phyloP scores from a whole-genome alignment of 2,329 filamentous ascomycete genomes.

The Zalaria obscura region DNA sequence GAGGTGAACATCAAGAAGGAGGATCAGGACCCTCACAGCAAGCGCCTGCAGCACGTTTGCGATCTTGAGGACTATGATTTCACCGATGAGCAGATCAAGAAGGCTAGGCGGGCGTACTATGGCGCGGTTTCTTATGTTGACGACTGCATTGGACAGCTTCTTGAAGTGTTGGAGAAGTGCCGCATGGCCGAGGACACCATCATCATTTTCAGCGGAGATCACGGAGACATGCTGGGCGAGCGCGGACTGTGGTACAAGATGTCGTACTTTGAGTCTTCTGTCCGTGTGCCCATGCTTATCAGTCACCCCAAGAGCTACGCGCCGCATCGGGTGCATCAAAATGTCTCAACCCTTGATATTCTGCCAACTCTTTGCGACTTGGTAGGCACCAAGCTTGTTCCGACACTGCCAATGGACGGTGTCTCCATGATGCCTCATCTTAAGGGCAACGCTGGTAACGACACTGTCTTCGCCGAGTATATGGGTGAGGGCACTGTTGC shows the following conservation, averaged over 20 bases:
- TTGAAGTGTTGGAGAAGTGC: conserved; percentile 65
- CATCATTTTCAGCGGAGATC: conserved; percentile 82
- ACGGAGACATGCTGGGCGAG: conserved; percentile 93
- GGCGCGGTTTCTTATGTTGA: conserved; percentile 89
- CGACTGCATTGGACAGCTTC: conserved; percentile 73
- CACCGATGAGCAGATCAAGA: conserved; percentile 72
- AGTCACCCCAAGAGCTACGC: conserved; percentile 63
- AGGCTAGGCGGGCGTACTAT: conserved; percentile 78
- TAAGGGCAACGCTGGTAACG: conserved; percentile 50
- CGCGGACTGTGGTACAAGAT: conserved; percentile 94
- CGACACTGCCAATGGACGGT: conserved; percentile 72
- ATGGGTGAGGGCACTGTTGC: conserved; percentile 84
- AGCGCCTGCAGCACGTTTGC: conserved; percentile 73
- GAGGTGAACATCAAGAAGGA: conserved; percentile 65
- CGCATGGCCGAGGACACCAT: conserved; percentile 75
- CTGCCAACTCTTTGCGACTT: conserved; percentile 80
- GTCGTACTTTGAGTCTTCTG: conserved; percentile 88
- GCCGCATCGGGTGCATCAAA: conserved; percentile 63
- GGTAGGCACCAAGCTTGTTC: conserved; percentile 54
- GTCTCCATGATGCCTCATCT: conserved; percentile 69
- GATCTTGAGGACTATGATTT: conserved; percentile 78
- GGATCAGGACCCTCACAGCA: conserved; percentile 73
- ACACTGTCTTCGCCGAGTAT: conserved; percentile 90
- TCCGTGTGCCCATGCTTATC: conserved; percentile 75
- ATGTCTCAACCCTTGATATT: conserved; percentile 83